Conservation (phyloP, 2,329 filamentous ascomycete genomes). For the Ophiocordyceps camponoti-leonardi region DNA sequence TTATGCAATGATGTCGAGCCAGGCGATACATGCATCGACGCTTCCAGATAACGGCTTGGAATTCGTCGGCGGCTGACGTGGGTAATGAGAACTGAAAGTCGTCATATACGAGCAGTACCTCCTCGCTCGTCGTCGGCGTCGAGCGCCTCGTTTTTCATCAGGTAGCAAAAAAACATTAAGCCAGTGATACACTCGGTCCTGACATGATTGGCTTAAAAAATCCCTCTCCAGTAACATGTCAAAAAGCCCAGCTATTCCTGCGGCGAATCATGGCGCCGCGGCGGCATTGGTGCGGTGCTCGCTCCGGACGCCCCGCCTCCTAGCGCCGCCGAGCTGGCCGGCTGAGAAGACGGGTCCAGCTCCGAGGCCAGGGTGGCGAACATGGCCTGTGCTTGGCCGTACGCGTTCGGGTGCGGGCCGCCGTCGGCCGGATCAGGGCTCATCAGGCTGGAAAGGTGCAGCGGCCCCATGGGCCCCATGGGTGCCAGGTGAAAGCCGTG, state of each 20-base stretch:
- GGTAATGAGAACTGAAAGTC: neutral
- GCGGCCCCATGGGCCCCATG: slow-evolving; percentile 6
- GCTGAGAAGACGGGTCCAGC: slow-evolving; percentile 5
- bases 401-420: slow-evolving; percentile 5
- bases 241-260: neutral
- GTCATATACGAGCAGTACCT: neutral
- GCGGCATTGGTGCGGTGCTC: slow-evolving; percentile 19
- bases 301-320: slow-evolving; percentile 12
- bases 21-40: neutral
- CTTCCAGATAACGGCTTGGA: neutral
- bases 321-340: slow-evolving; percentile 8
- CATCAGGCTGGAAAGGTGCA: slow-evolving; percentile 12
- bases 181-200: neutral
- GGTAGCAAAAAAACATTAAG: too few species aligned
- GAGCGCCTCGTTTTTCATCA: too few species aligned
- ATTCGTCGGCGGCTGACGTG: neutral
- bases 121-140: too few species aligned
- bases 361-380: slow-evolving; percentile 10
- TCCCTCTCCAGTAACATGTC: too few species aligned
- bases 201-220: neutral
- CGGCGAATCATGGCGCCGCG: slow-evolving; percentile 4
- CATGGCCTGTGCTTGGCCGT: slow-evolving; percentile 12
- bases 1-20: slow-evolving; percentile 1
- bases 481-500: slow-evolving; percentile 5
- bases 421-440: slow-evolving; percentile 10